These are phyloP conservation scores for Candida chilensis DNA, from an alignment of 805 yeast species.

Conservation along the genomic window DNA sequence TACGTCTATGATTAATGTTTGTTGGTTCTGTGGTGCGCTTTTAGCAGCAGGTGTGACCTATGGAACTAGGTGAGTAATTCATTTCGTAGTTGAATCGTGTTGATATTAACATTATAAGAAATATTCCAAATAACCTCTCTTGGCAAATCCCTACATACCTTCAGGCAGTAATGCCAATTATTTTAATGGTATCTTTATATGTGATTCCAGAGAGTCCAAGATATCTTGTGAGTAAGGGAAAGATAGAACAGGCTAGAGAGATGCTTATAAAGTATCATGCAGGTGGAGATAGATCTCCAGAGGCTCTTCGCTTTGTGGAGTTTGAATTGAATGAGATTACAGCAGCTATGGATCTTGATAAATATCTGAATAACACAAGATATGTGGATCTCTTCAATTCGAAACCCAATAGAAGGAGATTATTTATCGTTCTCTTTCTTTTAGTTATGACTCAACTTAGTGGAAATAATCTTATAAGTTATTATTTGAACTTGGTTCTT, in stretches of 20 bases:
- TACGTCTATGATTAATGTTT: too few relatives aligned
- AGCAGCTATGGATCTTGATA: conserved; percentile 30
- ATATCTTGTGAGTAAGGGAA: conserved; percentile 28
- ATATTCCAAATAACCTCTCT: too few relatives aligned
- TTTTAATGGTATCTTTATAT: conserved; percentile 28
- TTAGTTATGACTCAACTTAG: conserved; percentile 33
- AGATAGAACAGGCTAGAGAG: conserved; percentile 19
- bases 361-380: conserved; percentile 15
- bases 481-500: conserved; percentile 41
- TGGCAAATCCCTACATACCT: too few relatives aligned
- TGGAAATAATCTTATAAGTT: conserved; percentile 44
- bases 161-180: too few relatives aligned
- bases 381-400: conserved; percentile 28
- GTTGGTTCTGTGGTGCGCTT: too few relatives aligned
- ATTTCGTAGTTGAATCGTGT: too few relatives aligned
- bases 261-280: conserved; percentile 22
- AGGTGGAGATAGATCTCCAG: conserved; percentile 12
- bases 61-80: too few relatives aligned
- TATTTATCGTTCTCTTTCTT: conserved; percentile 19
- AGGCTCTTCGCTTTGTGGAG: conserved; percentile 18
- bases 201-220: conserved; percentile 38
- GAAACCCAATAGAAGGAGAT: conserved; percentile 30
- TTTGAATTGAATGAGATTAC: conserved; percentile 29
- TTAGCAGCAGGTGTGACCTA: too few relatives aligned
- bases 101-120: too few relatives aligned